A percentile compares a stretch with the other conserved stretches of the same genome.
Conservation (phyloP, 2,329 filamentous ascomycete species). For the Aspergillus cejpii region DNA sequence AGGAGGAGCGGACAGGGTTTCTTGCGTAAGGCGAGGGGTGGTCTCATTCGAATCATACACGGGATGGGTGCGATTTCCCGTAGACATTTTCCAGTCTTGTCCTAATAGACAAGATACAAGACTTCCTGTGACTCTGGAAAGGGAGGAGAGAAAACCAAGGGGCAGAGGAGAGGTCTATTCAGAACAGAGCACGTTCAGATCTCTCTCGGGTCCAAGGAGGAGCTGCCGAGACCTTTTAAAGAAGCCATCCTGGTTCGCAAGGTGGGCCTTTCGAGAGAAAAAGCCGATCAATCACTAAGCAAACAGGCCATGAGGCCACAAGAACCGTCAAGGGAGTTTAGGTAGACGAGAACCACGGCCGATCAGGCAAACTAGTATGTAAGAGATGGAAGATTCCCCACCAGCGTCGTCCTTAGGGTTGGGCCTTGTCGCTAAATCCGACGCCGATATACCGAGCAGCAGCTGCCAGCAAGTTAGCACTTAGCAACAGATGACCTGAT, state of each 20-base stretch:
- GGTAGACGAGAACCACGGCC: neutral
- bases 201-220: neutral
- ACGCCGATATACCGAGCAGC: neutral
- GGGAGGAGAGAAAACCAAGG: neutral
- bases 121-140: too few relatives aligned
- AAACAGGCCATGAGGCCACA: neutral
- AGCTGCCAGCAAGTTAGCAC: too few relatives aligned
- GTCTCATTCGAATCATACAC: slow-evolving; percentile 4
- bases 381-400: neutral
- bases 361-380: neutral
- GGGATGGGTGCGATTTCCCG: slow-evolving; percentile 1
- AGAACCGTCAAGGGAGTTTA: neutral
- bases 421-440: neutral
- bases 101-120: neutral
- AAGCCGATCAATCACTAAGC: neutral
- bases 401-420: neutral
- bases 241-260: neutral
- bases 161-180: neutral
- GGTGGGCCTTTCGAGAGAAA: neutral
- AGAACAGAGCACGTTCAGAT: neutral
- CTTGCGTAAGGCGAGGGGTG: slow-evolving; percentile 5
- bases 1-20: slow-evolving; percentile 1
- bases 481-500: too few relatives aligned
- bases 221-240: neutral
- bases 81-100: neutral